Conservation (phyloP, 257 asterid genomes). For the Mentha longifolia region DNA sequence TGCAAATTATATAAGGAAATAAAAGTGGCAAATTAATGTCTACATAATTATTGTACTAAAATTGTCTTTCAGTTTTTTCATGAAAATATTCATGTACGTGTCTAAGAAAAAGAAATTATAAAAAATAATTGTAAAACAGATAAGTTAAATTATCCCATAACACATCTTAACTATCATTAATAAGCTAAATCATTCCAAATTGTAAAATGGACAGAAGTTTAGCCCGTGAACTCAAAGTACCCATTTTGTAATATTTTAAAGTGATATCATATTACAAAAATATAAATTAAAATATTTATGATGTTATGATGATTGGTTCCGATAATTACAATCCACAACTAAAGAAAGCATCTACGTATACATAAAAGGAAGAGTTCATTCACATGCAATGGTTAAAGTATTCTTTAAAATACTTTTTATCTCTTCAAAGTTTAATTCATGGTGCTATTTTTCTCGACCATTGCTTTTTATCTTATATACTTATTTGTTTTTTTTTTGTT, state of each 20-base stretch:
- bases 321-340: not conserved
- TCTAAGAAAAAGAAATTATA: too few relatives aligned
- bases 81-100: too few relatives aligned
- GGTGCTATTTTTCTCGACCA: not conserved
- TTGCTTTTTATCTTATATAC: not conserved
- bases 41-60: not conserved
- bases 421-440: not conserved
- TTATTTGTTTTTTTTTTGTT: not conserved
- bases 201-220: too few relatives aligned
- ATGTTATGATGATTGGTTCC: too few relatives aligned
- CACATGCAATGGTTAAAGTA: not conserved
- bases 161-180: too few relatives aligned
- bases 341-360: too few relatives aligned
- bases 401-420: not conserved
- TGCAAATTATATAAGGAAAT: too few relatives aligned
- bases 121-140: too few relatives aligned
- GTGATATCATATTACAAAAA: too few relatives aligned
- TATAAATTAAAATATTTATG: too few relatives aligned
- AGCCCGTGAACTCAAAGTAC: not conserved
- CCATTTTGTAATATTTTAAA: not conserved
- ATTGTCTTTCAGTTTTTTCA: not conserved
- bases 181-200: not conserved
- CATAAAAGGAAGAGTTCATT: not conserved
- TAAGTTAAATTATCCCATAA: too few relatives aligned
- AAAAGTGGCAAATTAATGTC: too few relatives aligned